phyloP scores from a whole-genome alignment of 352 stramenopile genomes.

The Phytopythium litorale region DNA sequence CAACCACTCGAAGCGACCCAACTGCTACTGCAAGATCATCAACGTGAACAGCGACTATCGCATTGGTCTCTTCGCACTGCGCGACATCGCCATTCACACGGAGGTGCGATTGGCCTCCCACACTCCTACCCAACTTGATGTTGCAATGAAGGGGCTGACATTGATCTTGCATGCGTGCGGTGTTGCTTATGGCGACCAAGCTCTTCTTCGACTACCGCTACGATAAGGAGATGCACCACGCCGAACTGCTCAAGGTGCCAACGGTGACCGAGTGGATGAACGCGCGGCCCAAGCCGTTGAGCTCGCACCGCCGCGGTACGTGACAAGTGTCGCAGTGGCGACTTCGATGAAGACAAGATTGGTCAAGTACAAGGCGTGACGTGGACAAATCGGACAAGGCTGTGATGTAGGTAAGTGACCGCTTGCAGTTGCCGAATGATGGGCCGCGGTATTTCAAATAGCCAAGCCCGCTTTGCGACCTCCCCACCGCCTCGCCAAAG shows the following conservation, averaged over 20 bases:
- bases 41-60: constrained; percentile 91
- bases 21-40: constrained; percentile 89
- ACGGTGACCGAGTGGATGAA: constrained; percentile 73
- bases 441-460: no score
- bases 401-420: no score
- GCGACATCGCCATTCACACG: constrained; percentile 85
- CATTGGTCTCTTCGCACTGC: constrained; percentile 91
- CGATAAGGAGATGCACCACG: constrained; percentile 64
- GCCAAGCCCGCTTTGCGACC: no score
- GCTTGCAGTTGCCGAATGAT: no score
- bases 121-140: not conserved
- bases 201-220: constrained; percentile 87
- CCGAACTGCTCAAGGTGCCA: constrained; percentile 52
- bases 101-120: constrained; percentile 38
- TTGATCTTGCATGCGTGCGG: not conserved
- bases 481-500: no score
- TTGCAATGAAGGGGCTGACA: not conserved
- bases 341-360: no score
- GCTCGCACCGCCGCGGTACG: not conserved
- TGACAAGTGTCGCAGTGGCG: not conserved
- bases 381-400: no score
- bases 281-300: not conserved
- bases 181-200: constrained; percentile 18
- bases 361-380: no score
- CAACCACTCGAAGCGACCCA: constrained; percentile 85